These are phyloP conservation scores for Ogataea pilisensis DNA, from an alignment of 805 yeast species.

Conservation along the genomic window DNA sequence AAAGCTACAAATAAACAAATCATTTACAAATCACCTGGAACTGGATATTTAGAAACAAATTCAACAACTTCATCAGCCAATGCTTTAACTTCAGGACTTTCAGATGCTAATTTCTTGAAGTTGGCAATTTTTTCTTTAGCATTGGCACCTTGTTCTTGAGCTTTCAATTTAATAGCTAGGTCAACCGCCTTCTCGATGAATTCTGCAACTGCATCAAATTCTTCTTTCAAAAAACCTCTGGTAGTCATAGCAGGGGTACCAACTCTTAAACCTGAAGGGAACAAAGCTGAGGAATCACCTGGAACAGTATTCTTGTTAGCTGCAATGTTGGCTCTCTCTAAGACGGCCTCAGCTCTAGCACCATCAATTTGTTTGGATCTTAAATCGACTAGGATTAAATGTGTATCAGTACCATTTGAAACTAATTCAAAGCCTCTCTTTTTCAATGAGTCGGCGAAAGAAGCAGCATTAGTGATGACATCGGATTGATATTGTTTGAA, in stretches of 20 bases:
- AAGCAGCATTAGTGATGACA: slow-evolving; percentile 84
- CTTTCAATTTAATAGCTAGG: slow-evolving; percentile 58
- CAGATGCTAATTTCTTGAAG: slow-evolving; percentile 69
- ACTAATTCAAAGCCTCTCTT: slow-evolving; percentile 75
- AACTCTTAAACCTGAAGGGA: slow-evolving; percentile 95
- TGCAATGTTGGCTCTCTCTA: slow-evolving; percentile 92
- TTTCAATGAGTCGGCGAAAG: slow-evolving; percentile 72
- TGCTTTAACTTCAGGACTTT: slow-evolving; percentile 53
- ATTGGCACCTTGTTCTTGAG: slow-evolving; percentile 52
- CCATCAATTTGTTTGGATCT: slow-evolving; percentile 92
- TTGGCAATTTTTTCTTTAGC: slow-evolving; percentile 59
- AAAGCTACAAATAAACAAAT: too few relatives aligned
- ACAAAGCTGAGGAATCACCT: slow-evolving; percentile 94
- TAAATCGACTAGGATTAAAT: slow-evolving; percentile 87
- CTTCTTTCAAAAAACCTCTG: slow-evolving; percentile 88
- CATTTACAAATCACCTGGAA: slow-evolving; percentile 76
- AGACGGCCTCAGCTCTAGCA: slow-evolving; percentile 93
- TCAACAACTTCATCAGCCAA: slow-evolving; percentile 62
- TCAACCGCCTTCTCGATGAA: slow-evolving; percentile 80
- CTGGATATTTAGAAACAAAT: slow-evolving; percentile 78
- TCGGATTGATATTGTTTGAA: slow-evolving; percentile 85
- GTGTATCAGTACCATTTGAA: slow-evolving; percentile 95
- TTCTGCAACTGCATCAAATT: slow-evolving; percentile 73
- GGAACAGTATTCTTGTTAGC: slow-evolving; percentile 97
- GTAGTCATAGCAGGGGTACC: slow-evolving; percentile 99